These are phyloP conservation scores for Mycena kentingensis DNA, from an alignment of 768 basidiomycete species.

Conservation along the genomic window DNA sequence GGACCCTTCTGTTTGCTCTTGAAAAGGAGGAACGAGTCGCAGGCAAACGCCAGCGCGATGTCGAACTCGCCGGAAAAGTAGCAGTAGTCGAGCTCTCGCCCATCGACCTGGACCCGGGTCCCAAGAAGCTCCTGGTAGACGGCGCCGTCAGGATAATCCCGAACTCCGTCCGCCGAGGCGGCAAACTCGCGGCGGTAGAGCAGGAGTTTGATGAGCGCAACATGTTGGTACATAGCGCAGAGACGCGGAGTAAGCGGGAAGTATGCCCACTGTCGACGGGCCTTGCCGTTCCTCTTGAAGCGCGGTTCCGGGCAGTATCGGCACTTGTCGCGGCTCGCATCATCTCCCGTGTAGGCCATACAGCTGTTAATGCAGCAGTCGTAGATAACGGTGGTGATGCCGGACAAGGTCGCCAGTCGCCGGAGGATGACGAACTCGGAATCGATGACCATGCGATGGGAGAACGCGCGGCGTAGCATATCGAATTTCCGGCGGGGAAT, in stretches of 20 bases:
- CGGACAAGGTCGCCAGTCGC: conserved; percentile 28
- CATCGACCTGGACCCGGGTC: too few relatives aligned
- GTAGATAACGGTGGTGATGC: conserved; percentile 25
- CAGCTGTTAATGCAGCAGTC: conserved; percentile 40
- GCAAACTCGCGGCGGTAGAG: too few relatives aligned
- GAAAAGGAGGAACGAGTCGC: background rate
- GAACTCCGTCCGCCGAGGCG: too few relatives aligned
- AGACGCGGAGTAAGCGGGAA: conserved; percentile 31
- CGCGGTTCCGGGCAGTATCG: conserved; percentile 23
- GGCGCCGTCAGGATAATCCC: too few relatives aligned
- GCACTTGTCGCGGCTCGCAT: conserved; percentile 19
- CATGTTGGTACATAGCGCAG: too few relatives aligned
- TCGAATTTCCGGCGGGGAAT: conserved; percentile 27
- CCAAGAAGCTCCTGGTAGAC: too few relatives aligned
- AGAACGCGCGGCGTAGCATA: conserved; percentile 29
- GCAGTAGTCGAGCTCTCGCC: too few relatives aligned
- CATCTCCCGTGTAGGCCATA: conserved; percentile 29
- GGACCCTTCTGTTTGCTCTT: background rate
- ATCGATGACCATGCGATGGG: conserved; percentile 26
- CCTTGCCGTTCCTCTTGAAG: background rate
- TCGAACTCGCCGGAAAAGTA: too few relatives aligned
- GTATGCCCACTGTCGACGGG: conserved; percentile 26
- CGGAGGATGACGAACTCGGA: conserved; percentile 30
- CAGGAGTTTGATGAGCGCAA: too few relatives aligned
- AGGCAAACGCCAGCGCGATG: too few relatives aligned